A percentile compares a stretch with the other conserved stretches of the same genome.
phyloP scores from a whole-genome alignment of 2,329 filamentous ascomycete species.

The Byssothecium circinans region DNA sequence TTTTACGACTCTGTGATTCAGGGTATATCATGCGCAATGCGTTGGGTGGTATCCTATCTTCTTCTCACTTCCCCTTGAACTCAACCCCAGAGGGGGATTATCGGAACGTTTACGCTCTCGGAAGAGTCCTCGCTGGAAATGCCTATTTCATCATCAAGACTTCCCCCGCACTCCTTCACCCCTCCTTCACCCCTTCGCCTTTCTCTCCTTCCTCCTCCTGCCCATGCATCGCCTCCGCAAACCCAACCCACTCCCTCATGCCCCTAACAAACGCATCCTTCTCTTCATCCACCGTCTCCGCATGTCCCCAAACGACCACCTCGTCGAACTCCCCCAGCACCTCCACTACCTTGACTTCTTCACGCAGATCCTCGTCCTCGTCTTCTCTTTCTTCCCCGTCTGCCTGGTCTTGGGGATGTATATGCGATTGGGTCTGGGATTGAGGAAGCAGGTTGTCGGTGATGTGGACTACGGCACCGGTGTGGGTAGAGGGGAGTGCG shows the following conservation, averaged over 20 bases:
- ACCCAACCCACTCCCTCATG: slow-evolving; percentile 76
- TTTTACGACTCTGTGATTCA: too few species aligned
- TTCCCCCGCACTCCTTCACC: too few species aligned
- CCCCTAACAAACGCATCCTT: slow-evolving; percentile 73
- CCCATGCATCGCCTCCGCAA: slow-evolving; percentile 61
- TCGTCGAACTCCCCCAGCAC: slow-evolving; percentile 70
- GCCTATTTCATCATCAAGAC: neutral
- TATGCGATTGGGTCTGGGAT: slow-evolving; percentile 3
- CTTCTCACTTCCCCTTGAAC: too few species aligned
- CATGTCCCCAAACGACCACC: slow-evolving; percentile 83
- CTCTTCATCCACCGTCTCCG: slow-evolving; percentile 61
- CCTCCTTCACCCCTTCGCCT: neutral
- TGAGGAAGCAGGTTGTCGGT: slow-evolving; percentile 31
- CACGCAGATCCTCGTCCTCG: slow-evolving; percentile 19
- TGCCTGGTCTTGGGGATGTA: slow-evolving; percentile 3
- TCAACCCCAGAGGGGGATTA: too few species aligned
- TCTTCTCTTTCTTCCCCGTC: slow-evolving; percentile 23
- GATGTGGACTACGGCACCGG: slow-evolving; percentile 48
- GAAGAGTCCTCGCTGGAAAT: too few species aligned
- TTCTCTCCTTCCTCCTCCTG: slow-evolving; percentile 19
- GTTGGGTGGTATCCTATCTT: too few species aligned
- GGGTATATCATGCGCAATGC: too few species aligned
- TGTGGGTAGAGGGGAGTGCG: slow-evolving; percentile 70
- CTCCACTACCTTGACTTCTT: slow-evolving; percentile 54
- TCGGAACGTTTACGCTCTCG: too few species aligned